phyloP scores from a whole-genome alignment of 352 stramenopile species.

The Globisporangium abappressorium region DNA sequence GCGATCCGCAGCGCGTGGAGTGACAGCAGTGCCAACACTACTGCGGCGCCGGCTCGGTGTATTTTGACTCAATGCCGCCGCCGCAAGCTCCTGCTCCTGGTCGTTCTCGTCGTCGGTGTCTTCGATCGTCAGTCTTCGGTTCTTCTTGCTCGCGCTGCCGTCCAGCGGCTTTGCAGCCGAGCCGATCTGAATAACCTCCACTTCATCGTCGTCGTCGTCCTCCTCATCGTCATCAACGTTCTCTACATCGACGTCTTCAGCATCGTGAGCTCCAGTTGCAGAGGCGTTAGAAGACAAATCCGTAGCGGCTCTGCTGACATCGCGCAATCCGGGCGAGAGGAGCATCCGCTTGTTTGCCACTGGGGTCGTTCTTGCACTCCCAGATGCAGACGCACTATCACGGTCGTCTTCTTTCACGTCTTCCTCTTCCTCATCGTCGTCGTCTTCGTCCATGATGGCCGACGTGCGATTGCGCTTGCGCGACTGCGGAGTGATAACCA shows the following conservation, averaged over 20 bases:
- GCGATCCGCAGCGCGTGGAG: background rate
- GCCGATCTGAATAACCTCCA: conserved; percentile 45
- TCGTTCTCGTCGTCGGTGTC: conserved; percentile 58
- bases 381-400: too few species aligned
- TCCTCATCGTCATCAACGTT: conserved; percentile 20
- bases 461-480: conserved; percentile 59
- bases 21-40: background rate
- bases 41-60: conserved; percentile 4
- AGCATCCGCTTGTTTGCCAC: background rate
- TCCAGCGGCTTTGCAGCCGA: conserved; percentile 19
- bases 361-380: background rate
- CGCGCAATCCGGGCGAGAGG: background rate
- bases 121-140: conserved; percentile 37
- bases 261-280: background rate
- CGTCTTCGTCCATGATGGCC: conserved; percentile 50
- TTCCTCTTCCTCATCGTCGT: conserved; percentile 26
- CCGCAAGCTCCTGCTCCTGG: background rate
- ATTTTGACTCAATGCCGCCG: conserved; percentile 6
- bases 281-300: background rate
- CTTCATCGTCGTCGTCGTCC: conserved; percentile 50
- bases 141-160: conserved; percentile 28
- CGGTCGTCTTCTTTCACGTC: background rate
- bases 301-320: background rate
- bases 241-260: background rate
- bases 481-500: conserved; percentile 53